phyloP scores from a whole-genome alignment of 805 yeast species.

The Metschnikowia koreensis region DNA sequence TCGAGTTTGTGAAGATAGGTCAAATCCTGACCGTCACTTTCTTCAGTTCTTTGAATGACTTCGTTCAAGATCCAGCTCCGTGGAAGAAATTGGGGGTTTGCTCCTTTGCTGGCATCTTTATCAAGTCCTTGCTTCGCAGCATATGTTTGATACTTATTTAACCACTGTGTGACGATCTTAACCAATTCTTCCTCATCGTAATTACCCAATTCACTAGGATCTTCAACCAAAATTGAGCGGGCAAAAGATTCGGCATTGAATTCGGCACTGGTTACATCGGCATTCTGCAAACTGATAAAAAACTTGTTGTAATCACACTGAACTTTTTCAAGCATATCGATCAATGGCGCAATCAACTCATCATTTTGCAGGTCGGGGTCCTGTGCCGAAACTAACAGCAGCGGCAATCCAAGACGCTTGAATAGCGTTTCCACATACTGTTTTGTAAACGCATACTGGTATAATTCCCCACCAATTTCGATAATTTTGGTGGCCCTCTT shows the following conservation, averaged over 20 bases:
- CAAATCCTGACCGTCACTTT: conserved; percentile 47
- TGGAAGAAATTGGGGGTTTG: conserved; percentile 81
- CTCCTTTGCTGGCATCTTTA: conserved; percentile 36
- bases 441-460: conserved; percentile 57
- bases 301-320: conserved; percentile 79
- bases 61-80: conserved; percentile 85
- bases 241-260: conserved; percentile 18
- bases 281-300: conserved; percentile 60
- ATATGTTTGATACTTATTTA: conserved; percentile 46
- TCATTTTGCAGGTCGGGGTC: conserved; percentile 41
- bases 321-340: conserved; percentile 58
- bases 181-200: conserved; percentile 39
- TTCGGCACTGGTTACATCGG: conserved; percentile 27
- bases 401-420: conserved; percentile 64
- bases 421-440: conserved; percentile 58
- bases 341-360: conserved; percentile 54
- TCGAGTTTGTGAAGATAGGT: conserved; percentile 58
- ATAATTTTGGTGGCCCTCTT: conserved; percentile 65
- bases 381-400: conserved; percentile 29
- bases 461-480: conserved; percentile 61
- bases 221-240: conserved; percentile 21
- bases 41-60: conserved; percentile 60
- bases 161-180: conserved; percentile 49
- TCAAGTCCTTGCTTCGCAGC: conserved; percentile 39
- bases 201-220: conserved; percentile 17